phyloP scores from a whole-genome alignment of 768 basidiomycete species.

The Leucocoprinus sp. region DNA sequence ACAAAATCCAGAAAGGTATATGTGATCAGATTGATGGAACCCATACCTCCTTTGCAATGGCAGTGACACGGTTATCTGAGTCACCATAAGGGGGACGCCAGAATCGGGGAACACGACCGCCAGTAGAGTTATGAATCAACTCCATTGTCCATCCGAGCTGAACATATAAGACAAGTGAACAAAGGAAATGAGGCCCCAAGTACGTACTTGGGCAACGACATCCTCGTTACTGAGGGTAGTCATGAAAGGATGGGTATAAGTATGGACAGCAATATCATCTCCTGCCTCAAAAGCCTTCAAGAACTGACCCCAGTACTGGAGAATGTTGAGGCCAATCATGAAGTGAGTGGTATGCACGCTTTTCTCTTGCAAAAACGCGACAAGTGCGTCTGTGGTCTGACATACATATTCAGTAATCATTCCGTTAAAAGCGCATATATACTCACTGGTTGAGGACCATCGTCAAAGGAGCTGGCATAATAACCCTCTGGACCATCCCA shows the following conservation, averaged over 20 bases:
- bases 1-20: not conserved
- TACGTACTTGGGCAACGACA: conserved; percentile 52
- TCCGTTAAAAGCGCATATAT: not conserved
- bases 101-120: conserved; percentile 59
- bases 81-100: conserved; percentile 92
- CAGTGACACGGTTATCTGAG: conserved; percentile 72
- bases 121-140: conserved; percentile 72
- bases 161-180: not conserved
- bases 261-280: conserved; percentile 47
- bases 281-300: conserved; percentile 38
- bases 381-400: conserved; percentile 39
- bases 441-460: conserved; percentile 55
- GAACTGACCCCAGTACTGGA: conserved; percentile 50
- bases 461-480: conserved; percentile 68
- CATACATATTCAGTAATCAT: not conserved
- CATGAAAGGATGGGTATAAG: conserved; percentile 76
- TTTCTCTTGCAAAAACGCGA: conserved; percentile 59
- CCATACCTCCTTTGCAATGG: conserved; percentile 72
- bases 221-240: conserved; percentile 64
- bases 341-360: conserved; percentile 77
- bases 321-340: conserved; percentile 78
- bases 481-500: conserved; percentile 72
- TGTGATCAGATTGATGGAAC: not conserved
- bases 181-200: not conserved
- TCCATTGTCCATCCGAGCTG: conserved; percentile 75